A percentile compares a stretch with the other conserved stretches of the same genome.
These are phyloP conservation scores for Phytophthora podocarpi DNA, from an alignment of 352 stramenopile genomes.

Conservation along the genomic window DNA sequence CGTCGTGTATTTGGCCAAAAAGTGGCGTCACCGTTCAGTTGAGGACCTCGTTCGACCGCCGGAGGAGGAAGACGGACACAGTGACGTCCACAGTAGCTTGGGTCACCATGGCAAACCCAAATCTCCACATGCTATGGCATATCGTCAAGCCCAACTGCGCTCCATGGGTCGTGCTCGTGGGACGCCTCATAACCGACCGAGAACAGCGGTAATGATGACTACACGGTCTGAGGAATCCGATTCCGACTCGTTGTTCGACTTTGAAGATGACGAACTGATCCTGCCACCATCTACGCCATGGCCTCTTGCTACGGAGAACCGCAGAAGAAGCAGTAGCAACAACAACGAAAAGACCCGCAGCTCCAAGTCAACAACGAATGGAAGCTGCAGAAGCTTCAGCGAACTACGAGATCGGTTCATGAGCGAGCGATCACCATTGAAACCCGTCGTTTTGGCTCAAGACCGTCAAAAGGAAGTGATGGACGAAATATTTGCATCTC, in stretches of 20 bases:
- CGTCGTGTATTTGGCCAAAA: conserved; percentile 76
- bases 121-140: conserved; percentile 6
- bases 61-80: conserved; percentile 32
- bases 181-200: conserved; percentile 6
- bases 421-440: conserved; percentile 33
- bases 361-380: not conserved
- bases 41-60: conserved; percentile 62
- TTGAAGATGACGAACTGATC: conserved; percentile 68
- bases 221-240: conserved; percentile 59
- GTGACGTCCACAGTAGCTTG: conserved; percentile 7
- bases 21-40: conserved; percentile 67
- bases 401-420: conserved; percentile 35
- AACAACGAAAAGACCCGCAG: conserved; percentile 6
- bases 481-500: conserved; percentile 17
- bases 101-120: conserved; percentile 7
- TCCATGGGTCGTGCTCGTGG: conserved; percentile 17
- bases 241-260: conserved; percentile 55
- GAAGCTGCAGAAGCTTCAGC: conserved; percentile 28
- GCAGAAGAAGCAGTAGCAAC: conserved; percentile 11
- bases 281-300: conserved; percentile 53
- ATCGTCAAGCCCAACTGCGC: conserved; percentile 29
- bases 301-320: conserved; percentile 26
- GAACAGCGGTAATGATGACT: conserved; percentile 34
- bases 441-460: conserved; percentile 32
- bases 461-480: conserved; percentile 32